These are phyloP conservation scores for Volvox reticuliferus DNA, from an alignment of 139 green algal species.

Conservation along the genomic window DNA sequence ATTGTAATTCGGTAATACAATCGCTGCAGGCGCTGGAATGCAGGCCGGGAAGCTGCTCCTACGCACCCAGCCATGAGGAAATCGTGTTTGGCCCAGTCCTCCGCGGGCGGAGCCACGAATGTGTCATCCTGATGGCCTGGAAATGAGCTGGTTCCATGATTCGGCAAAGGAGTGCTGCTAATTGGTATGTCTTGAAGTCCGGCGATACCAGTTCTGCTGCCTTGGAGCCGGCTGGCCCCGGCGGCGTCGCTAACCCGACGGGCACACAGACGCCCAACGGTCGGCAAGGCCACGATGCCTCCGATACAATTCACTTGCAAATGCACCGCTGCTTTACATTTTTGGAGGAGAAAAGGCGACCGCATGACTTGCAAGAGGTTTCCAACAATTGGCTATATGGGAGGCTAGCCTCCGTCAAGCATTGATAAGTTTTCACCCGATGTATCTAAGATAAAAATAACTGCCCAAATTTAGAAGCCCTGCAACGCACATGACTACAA, in stretches of 20 bases:
- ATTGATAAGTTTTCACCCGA: too few species aligned
- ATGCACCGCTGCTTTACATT: not conserved
- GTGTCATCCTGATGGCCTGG: not conserved
- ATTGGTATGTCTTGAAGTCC: constrained; percentile 11
- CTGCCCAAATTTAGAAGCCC: too few species aligned
- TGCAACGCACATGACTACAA: too few species aligned
- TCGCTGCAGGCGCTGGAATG: too few species aligned
- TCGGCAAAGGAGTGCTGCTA: not conserved
- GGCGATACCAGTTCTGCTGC: not conserved
- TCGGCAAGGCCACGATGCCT: not conserved
- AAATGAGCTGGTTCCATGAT: not conserved
- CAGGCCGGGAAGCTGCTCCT: too few species aligned
- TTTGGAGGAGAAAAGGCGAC: not conserved
- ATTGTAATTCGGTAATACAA: too few species aligned
- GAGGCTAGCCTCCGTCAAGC: too few species aligned
- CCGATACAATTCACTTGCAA: not conserved
- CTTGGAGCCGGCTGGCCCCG: not conserved
- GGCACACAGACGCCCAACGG: not conserved
- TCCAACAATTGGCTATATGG: too few species aligned
- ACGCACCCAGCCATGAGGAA: constrained; percentile 40
- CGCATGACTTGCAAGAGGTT: not conserved
- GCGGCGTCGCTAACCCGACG: not conserved
- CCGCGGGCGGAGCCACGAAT: constrained; percentile 13
- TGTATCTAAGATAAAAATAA: too few species aligned
- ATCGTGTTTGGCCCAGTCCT: constrained; percentile 35